Base-by-base conservation (phyloP, 225 moss, liverwort and hornwort genomes). In the Marchantia polymorpha region DNA sequence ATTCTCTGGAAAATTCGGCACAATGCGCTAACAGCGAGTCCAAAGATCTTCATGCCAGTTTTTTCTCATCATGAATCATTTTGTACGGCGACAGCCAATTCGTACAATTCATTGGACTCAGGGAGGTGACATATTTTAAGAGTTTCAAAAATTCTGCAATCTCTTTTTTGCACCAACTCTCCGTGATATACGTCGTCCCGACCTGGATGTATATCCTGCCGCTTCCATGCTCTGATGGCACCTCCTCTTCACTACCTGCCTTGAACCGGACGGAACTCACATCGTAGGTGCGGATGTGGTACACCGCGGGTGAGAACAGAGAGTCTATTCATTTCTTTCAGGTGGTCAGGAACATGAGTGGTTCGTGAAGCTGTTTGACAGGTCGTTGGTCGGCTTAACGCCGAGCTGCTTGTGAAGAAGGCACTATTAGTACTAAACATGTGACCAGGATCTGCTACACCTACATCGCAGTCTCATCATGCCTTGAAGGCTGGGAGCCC, bases 401-500 rank as follows among this genome's bases (percentile, higher is more conserved):
- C 27, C 9, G 58, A 12, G 13, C 15, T 0, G 58, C 17, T 58
- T 12, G 0, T 16, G 4, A 58, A 11, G 10, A 67, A 67, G 67
- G n/a, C 15, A 67, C 20, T 27, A 13, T 26, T 23, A 27, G 67
- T 10, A 27, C n/a, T 67, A 31, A 10, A 67, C 31, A 8, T 12
- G 23, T 13, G 25, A 10, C 25, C 1, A 67, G 26, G 7, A 26
- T 3, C 26, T 67, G 27, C 27, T 27, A 7, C 67, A 27, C 12
- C 10, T 16, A 67, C 20, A 67, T 22, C 67, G 8, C 25, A 12
- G 27, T 4, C 31, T 9, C 27, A 75, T 76, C 76, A 76, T 7
- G 0, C 48, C 48, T 48, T 16, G 66, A 91, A 91, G 50, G 66
- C 27, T 69, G 94, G 92, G 12, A 97, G 89, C 15, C 94, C 97